Conservation (phyloP, 2,329 filamentous ascomycete species). For the Ophiostoma pallidulum region DNA sequence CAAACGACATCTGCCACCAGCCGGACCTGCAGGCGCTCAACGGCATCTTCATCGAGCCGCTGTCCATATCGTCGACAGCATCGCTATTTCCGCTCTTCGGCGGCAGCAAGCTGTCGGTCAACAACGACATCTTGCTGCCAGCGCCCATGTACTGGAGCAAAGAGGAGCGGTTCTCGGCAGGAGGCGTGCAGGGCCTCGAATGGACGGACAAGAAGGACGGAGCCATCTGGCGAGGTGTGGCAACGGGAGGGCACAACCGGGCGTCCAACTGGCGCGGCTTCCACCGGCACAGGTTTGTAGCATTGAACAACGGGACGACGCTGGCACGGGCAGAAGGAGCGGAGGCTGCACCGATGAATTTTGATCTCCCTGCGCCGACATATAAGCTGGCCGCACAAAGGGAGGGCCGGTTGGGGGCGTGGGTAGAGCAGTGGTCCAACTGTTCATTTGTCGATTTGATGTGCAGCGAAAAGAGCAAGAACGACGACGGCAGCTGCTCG, state of each 20-base stretch:
- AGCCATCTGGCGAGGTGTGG: constrained; percentile 58
- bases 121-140: constrained; percentile 61
- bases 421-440: constrained; percentile 41
- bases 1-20: constrained; percentile 55
- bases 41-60: constrained; percentile 54
- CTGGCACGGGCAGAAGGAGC: constrained; percentile 39
- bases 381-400: constrained; percentile 40
- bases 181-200: constrained; percentile 39
- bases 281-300: constrained; percentile 65
- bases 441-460: constrained; percentile 46
- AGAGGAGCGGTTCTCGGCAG: constrained; percentile 52
- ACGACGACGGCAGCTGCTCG: constrained; percentile 26
- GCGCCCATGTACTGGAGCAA: constrained; percentile 60
- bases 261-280: constrained; percentile 60
- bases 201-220: constrained; percentile 50
- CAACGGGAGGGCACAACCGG: constrained; percentile 52
- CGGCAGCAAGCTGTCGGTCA: constrained; percentile 58
- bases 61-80: constrained; percentile 46
- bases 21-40: constrained; percentile 54
- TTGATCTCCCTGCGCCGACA: constrained; percentile 36
- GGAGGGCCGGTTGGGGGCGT: constrained; percentile 36
- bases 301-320: constrained; percentile 60
- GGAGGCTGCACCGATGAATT: constrained; percentile 41
- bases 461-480: constrained; percentile 27
- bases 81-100: constrained; percentile 56